Base-by-base conservation (phyloP, 2,329 filamentous ascomycete species). In the Sclerotinia sclerotiorum region DNA sequence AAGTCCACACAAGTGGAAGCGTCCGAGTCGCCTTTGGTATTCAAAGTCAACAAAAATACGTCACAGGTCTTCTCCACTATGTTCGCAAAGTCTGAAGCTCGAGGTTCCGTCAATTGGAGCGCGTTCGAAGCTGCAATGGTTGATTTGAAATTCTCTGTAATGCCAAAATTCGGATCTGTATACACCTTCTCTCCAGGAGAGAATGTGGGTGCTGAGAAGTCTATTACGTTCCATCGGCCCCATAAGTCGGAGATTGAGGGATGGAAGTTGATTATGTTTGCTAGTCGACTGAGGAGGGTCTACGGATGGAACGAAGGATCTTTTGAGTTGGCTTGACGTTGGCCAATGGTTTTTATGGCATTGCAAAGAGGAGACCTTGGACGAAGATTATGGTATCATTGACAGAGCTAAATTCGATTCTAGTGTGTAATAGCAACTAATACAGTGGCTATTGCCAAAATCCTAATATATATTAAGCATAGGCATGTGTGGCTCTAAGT, bases 111-210 rank as follows among this genome's bases (percentile, higher is more conserved):
- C 6, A 61, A 35, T 32, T 70, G 69, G 69, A 0, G 69, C 0
- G 74, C 76, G 0, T 84, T 84, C 39, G 77, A 79, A 64, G 72
- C 75, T 0, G 82, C 81, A 29, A 80, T 84, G 78, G 74, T 71
- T 0, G 80, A 81, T 8, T 44, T 83, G 46, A 78, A 77, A 2
- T 84, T 84, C 69, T 80, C 79, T 0, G 74, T 83, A 2, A 13
- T 78, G 1, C 79, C 81, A 1, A 80, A 77, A 68, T 78, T 78
- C 48, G 81, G 81, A 3, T 83, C 82, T 0, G 77, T 81, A 2
- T 82, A 79, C 70, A 82, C 64, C 10, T 66, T 58, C 52, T 69
- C 29, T 29, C 63, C 68, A 29, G 46, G 27, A 19, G 11, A 32
- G 32, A 27, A 67, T 51, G 51, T 57, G 19, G 42, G 21, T 17